phyloP scores from a whole-genome alignment of 2,329 filamentous ascomycete species.

The Rhynchosporium graminicola region DNA sequence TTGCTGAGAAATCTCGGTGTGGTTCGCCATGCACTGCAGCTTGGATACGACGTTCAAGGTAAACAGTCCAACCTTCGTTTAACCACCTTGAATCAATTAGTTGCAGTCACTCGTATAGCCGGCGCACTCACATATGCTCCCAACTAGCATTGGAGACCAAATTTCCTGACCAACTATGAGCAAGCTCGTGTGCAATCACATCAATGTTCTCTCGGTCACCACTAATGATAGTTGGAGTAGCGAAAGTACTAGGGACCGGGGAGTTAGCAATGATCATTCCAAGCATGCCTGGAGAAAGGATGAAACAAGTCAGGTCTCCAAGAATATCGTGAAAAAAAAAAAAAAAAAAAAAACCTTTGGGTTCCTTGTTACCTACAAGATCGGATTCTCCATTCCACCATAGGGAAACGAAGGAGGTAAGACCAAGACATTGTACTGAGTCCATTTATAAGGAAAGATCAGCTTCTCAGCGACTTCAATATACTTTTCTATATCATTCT shows the following conservation, averaged over 20 bases:
- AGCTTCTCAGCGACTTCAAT: conserved; percentile 80
- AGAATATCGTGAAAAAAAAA: too few relatives aligned
- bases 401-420: conserved; percentile 90
- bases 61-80: conserved; percentile 88
- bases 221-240: conserved; percentile 90
- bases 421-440: conserved; percentile 90
- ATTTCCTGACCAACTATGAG: conserved; percentile 85
- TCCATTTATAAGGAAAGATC: conserved; percentile 90
- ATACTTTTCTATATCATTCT: conserved; percentile 88
- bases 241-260: conserved; percentile 63
- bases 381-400: conserved; percentile 88
- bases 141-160: conserved; percentile 76
- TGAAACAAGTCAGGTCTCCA: too few relatives aligned
- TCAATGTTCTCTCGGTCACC: conserved; percentile 91
- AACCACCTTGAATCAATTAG: conserved; percentile 53
- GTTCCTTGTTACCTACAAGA: conserved; percentile 51
- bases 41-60: conserved; percentile 84
- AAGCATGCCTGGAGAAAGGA: too few relatives aligned
- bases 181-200: conserved; percentile 86
- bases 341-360: too few relatives aligned
- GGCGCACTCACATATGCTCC: conserved; percentile 69
- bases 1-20: conserved; percentile 89
- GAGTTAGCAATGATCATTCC: too few relatives aligned
- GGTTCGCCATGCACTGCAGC: conserved; percentile 77
- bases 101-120: not conserved